These are phyloP conservation scores for Neckera pumila DNA, from an alignment of 225 moss, liverwort and hornwort species.

Conservation along the genomic window DNA sequence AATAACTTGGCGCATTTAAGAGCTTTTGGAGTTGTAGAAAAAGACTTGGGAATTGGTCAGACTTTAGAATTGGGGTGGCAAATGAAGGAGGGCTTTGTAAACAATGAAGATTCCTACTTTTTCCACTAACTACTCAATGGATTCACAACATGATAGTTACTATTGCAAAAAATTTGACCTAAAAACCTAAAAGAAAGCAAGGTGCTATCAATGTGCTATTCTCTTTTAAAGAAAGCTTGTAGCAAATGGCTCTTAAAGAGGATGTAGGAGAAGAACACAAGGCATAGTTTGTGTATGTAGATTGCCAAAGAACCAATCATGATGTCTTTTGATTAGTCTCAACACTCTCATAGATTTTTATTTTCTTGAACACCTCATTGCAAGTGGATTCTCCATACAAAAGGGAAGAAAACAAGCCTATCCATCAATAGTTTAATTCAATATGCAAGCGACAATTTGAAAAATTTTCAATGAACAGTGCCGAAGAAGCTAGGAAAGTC, in stretches of 20 bases:
- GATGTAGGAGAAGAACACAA: too few species aligned
- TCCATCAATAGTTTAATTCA: too few species aligned
- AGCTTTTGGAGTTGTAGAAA: background rate
- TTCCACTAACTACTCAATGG: fast-evolving
- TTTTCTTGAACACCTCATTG: background rate
- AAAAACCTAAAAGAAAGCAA: background rate
- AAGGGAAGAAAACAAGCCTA: too few species aligned
- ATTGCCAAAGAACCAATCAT: fast-evolving
- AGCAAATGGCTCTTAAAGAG: background rate
- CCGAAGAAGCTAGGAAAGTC: fast-evolving
- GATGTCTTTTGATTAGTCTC: fast-evolving
- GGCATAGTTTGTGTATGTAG: fast-evolving
- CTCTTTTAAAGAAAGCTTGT: fast-evolving
- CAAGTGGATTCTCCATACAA: background rate
- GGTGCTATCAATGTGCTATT: background rate
- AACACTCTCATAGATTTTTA: background rate
- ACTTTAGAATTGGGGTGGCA: background rate
- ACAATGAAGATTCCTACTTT: background rate
- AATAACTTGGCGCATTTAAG: too few species aligned
- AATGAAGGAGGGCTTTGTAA: background rate
- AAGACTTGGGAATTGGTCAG: fast-evolving
- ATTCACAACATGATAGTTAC: background rate
- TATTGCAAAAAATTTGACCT: background rate
- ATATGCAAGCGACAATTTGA: fast-evolving
- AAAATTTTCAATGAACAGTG: background rate